Evolutionary conservation across 2,329 filamentous ascomycete genomes (phyloP), one percentile per base, ranked within the genome.

Genomic region (Ophiostoma quercus): DNA sequence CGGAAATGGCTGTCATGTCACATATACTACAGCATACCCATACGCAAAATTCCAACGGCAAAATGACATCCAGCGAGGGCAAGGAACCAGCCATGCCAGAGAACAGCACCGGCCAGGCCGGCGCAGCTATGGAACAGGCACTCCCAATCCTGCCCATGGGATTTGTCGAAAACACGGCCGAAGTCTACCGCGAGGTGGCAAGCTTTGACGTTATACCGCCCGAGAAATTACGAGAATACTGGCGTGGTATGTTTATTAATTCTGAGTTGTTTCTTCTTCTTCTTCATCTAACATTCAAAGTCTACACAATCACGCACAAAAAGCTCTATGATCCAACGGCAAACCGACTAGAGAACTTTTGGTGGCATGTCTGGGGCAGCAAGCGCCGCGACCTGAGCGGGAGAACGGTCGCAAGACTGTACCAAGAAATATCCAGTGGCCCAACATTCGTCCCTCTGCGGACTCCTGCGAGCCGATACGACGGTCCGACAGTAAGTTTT

Each of bases 301-400:
- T 87, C 5, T 89, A 88, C 74, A 87, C 86, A 12, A 86, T 82
- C 39, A 88, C 85, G 19, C 84, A 84, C 72, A 84, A 85, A 74
- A 83, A 82, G 73, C 81, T 88, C 41, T 81, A 83, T 71, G 86
- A 89, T 74, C 87, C 87, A n/a, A 88, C 85, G 2, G 85, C 86
- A 37, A 84, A 84, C 71, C 85, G 87, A 22, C 78, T 88, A 25
- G 87, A 89, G 75, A 86, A 88, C 74, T 88, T 88, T 73, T 89
- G 87, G 87, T 88, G 86, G 84, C 86, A 88, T 74, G 85, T 89
- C 69, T 86, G 85, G 82, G 86, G 86, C 43, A 88, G 87, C 73
- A 79, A 87, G 72, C 80, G 83, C 37, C 81, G 83, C 43, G 76
- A 81, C 68, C 79, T 88, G 66, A 83, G 84, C 66, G 87, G 84